A percentile compares a stretch with the other conserved stretches of the same genome.
Evolutionary conservation across 345 rosid species (phyloP).

Genomic region (Salix arbutifolia): DNA sequence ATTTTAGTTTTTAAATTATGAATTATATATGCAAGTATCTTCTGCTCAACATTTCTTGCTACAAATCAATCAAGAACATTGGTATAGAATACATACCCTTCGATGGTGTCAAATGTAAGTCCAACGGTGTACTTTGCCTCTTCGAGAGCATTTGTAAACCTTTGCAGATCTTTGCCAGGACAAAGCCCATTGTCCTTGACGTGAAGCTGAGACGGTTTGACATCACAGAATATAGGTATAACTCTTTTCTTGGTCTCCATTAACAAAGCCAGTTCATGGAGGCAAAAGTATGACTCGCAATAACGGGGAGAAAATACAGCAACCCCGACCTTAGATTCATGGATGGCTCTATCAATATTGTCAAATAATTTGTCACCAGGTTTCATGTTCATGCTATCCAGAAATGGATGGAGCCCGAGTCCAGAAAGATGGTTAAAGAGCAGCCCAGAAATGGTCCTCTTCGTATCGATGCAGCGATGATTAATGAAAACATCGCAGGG

Average conservation of each 20-base stretch:
- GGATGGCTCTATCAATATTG: slow-evolving; percentile 51
- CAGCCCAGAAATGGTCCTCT: slow-evolving; percentile 65
- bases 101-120: slow-evolving; percentile 60
- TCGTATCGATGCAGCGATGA: slow-evolving; percentile 78
- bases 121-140: slow-evolving; percentile 81
- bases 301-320: slow-evolving; percentile 78
- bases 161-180: slow-evolving; percentile 30
- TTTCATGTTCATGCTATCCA: slow-evolving; percentile 77
- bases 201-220: slow-evolving; percentile 68
- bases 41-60: not conserved
- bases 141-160: slow-evolving; percentile 52
- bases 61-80: not conserved
- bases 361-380: slow-evolving; percentile 67
- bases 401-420: slow-evolving; percentile 43
- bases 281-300: slow-evolving; percentile 70
- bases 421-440: slow-evolving; percentile 46
- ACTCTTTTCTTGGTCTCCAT: slow-evolving; percentile 66
- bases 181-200: slow-evolving; percentile 39
- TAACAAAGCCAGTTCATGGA: slow-evolving; percentile 67
- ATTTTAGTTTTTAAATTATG: not conserved
- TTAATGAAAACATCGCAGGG: slow-evolving; percentile 72
- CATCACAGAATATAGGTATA: slow-evolving; percentile 74
- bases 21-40: not conserved
- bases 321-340: slow-evolving; percentile 50
- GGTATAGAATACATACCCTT: slow-evolving; percentile 39